Percentiles rank a stretch among this genome's conserved stretches.
Conservation (phyloP, 208 protist genomes). For the Leishmania tarentolae region DNA sequence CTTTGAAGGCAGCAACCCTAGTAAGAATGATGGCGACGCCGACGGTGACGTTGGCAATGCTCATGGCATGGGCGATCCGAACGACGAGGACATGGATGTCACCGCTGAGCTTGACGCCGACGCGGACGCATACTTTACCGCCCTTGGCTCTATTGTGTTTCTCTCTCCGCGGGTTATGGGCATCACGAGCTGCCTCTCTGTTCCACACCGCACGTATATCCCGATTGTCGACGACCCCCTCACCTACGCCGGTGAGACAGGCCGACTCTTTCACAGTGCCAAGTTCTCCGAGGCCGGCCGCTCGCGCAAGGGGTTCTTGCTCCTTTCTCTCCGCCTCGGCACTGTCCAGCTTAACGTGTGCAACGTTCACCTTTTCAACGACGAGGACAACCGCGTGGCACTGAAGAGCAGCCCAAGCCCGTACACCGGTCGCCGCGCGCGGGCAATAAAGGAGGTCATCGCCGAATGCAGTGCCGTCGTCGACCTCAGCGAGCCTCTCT, state of each 20-base stretch:
- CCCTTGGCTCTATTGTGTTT: constrained; percentile 71
- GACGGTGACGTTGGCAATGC: background rate
- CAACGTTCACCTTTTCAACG: constrained; percentile 81
- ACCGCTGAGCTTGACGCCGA: constrained; percentile 23
- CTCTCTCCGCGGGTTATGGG: constrained; percentile 72
- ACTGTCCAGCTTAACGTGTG: constrained; percentile 62
- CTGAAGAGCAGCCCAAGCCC: constrained; percentile 44
- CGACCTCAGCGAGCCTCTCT: constrained; percentile 61
- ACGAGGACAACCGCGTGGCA: constrained; percentile 61
- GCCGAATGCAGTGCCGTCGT: constrained; percentile 56
- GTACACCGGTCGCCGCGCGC: constrained; percentile 51
- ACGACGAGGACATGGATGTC: constrained; percentile 12
- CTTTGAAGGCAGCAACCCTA: background rate
- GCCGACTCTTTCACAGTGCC: constrained; percentile 54
- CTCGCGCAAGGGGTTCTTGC: constrained; percentile 76
- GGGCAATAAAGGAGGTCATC: constrained; percentile 63
- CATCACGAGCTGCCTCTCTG: constrained; percentile 73
- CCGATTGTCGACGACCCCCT: constrained; percentile 70
- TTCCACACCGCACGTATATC: constrained; percentile 83
- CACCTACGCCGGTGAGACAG: constrained; percentile 63
- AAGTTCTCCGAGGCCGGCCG: constrained; percentile 62
- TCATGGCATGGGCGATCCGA: constrained; percentile 7
- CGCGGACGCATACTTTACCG: constrained; percentile 51
- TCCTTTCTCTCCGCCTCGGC: constrained; percentile 76
- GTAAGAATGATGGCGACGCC: background rate